Evolutionary conservation across 83 land plant species (phyloP), one percentile per base, ranked within the genome.

Genomic region (Diphasiastrum complanatum): DNA sequence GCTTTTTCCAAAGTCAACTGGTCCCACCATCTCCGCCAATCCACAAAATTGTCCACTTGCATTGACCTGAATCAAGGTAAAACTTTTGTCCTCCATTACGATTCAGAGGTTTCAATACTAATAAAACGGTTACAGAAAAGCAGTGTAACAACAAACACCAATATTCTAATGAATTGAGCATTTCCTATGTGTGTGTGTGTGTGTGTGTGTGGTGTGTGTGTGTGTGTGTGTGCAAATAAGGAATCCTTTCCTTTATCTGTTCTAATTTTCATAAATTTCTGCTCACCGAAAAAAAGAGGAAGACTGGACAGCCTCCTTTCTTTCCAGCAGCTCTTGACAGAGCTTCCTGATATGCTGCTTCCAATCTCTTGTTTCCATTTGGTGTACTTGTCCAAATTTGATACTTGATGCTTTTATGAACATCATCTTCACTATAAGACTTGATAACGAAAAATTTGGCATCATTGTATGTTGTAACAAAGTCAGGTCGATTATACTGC

Each of bases 1-100:
- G 52, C 61, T 83, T 45, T 81, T 85, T 38, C 67, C 36, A 52
- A 89, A 89, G 72, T 89, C 96, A 48, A 89, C 96, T 19, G 87
- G 80, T 3, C 96, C 87, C 1, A 53, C 68, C 96, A 89, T 89
- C 75, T 89, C 91, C 0, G 96, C 90, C 46, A 85, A 63, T 20
- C 96, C 96, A 59, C 85, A 85, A 77, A 89, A 89, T 33, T 81
- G 90, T 18, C 96, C 96, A 77, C 96, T 89, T 16, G 81, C 72
- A 52, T 89, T 89, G 11, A 89, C 96, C 91, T 89, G n/a, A n/a
- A n/a, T n/a, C n/a, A n/a, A n/a, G n/a, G n/a, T n/a, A n/a, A n/a
- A n/a, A n/a, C n/a, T n/a, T n/a, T n/a, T n/a, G n/a, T n/a, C n/a
- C n/a, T n/a, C n/a, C n/a, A n/a, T n/a, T n/a, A n/a, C n/a, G n/a